Evolutionary conservation across 2,329 filamentous ascomycete species (phyloP), one percentile per base, ranked within the genome.

Genomic region (Drechmeria coniospora): DNA sequence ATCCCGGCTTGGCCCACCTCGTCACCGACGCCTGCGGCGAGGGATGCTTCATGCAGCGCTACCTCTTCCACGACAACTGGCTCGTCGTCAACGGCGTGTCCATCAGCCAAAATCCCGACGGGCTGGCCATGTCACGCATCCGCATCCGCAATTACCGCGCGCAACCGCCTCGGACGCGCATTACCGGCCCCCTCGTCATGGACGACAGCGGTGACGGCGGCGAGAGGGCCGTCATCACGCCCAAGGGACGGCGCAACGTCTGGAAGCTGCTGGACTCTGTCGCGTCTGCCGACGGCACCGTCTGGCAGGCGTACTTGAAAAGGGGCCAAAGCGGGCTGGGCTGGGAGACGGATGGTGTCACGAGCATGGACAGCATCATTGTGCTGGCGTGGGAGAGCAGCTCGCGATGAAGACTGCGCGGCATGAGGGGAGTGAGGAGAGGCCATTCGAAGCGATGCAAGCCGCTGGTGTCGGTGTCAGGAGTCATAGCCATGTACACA

Each of bases 301-400:
- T 63, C 3, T 57, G 58, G 57, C 60, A 64, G 45, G 57, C 56
- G 0, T 65, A 64, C 23, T 41, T 61, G 12, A 59, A 56, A 28
- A 45, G 30, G 20, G 42, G 41, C 29, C 21, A 30, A 12, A 33
- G 23, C 15, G n/a, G 36, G 43, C 9, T 21, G 36, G 40, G 21
- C 29, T 35, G 7, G 25, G 34, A 29, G 4, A 28, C 9, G 18
- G 44, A 44, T 23, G 43, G 43, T 16, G 33, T 35, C 5, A 40
- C 45, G 5, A 41, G 47, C 17, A 37, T 48, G 2, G 54, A 59
- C 31, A 59, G 55, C 14, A 42, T 58, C 4, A 49, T 60, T 36
- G 42, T 59, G 11, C 33, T 60, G 32, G 46, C 58, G 8, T 60
- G 56, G 56, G 49, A 56, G 29, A 35, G 35, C 13, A 35, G 25